Base-by-base conservation (phyloP, 176 grass and related monocot species). In the Pharus latifolius region DNA sequence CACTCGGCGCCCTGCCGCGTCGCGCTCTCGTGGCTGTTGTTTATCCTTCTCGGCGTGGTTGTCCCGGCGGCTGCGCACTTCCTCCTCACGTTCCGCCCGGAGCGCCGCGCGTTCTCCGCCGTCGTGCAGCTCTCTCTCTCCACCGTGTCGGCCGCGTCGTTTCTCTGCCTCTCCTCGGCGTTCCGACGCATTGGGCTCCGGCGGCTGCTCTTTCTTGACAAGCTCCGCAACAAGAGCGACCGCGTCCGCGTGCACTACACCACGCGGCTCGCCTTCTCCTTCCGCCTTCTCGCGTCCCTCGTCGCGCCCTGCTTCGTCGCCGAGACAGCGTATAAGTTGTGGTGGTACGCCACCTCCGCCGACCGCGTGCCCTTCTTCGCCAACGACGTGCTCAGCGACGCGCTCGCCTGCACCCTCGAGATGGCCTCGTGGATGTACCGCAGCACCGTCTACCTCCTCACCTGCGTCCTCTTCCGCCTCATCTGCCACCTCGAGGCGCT, bases 341-440 rank as follows among this genome's bases (percentile, higher is more conserved):
- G 86, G 86, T 98, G 94, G 94, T 98, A 98, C 78, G 74, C 51
- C 28, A 73, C 78, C 45, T 87, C 89, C 65, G 86, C 80, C 23
- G 84, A 75, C 25, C 63, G 64, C 56, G 56, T 88, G 4, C 89
- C 94, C 5, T 83, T 86, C 74, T 63, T 90, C 26, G 87, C 69
- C 56, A 64, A 71, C 71, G 41, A 62, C 22, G 38, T 82, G 19
- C 24, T 88, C 42, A 43, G 81, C 65, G 84, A 92, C 74, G 49
- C 72, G 17, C n/a, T 82, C 31, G 78, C 81, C 0, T 98, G 78
- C 74, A 48, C 79, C 14, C 40, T 84, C 10, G 94, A 98, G 75
- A 88, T 98, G 49, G 83, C 63, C 0, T 90, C 94, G 0, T 98
- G 94, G 94, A 80, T 98, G 79, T 98, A 98, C 84, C 86, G 94